These are phyloP conservation scores for Malus fusca DNA, from an alignment of 306 rosid species.

Conservation along the genomic window DNA sequence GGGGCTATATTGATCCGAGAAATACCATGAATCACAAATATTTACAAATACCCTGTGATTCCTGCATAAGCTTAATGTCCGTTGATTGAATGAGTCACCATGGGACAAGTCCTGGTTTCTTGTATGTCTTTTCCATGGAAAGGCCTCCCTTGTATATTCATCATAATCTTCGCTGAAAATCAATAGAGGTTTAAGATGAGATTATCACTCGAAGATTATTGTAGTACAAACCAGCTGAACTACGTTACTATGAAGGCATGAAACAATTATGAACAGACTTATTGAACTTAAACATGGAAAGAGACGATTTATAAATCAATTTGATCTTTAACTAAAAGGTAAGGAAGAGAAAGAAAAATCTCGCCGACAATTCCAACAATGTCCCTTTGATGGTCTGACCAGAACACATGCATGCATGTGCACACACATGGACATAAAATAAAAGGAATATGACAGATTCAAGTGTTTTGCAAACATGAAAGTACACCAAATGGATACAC, in stretches of 20 bases:
- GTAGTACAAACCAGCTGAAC: neutral
- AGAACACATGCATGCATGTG: neutral
- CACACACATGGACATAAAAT: neutral
- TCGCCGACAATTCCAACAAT: neutral
- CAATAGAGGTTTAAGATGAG: constrained; percentile 4
- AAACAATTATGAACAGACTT: neutral
- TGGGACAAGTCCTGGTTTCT: constrained; percentile 30
- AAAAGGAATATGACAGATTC: neutral
- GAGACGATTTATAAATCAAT: neutral
- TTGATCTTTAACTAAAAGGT: neutral
- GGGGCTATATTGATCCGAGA: constrained; percentile 28
- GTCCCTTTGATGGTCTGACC: neutral
- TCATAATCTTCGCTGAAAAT: constrained; percentile 57
- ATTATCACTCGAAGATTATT: neutral
- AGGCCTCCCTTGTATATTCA: constrained; percentile 40
- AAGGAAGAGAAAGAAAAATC: neutral
- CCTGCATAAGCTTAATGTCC: constrained; percentile 31
- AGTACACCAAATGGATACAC: neutral
- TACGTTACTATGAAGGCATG: neutral
- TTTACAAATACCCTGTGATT: constrained; percentile 29
- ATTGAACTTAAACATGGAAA: neutral
- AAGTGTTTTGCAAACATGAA: neutral
- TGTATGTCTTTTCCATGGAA: constrained; percentile 67
- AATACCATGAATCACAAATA: constrained; percentile 35
- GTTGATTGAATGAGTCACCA: constrained; percentile 32